Base-by-base conservation (phyloP, 192 early-diverging fungal genomes). In the Radiomyces spectabilis region DNA sequence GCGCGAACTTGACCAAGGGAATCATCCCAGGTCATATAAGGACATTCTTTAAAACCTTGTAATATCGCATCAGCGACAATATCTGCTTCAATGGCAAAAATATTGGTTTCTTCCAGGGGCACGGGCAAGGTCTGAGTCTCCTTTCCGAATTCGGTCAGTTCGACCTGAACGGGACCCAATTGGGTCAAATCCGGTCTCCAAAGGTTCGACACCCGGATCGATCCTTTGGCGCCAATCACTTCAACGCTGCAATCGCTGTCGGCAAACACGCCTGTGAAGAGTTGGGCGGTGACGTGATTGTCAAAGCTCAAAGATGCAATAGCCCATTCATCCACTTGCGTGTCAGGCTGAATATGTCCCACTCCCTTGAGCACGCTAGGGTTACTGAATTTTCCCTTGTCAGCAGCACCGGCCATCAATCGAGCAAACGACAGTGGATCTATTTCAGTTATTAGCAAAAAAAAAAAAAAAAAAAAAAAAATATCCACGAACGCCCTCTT, bases 251-350 rank as follows among this genome's bases (percentile, higher is more conserved):
- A 47, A 22, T 68, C 60, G 22, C 48, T 38, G 43, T 68, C 60
- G 2, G 60, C 43, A 53, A 57, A 54, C 2, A 68, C 33, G 22
- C 66, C 55, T 6, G 51, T 49, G 39, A 63, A 68, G 19, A 68
- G 12, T 24, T 57, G 50, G 13, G 66, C 66, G 1, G 44, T 40
- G 8, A 61, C 44, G 5, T 27, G 34, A 10, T 53, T 40, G 29
- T 56, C 46, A 34, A 68, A 68, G 2, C 19, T 21, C 18, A 68
- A 10, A 34, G 38, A 52, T 16, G 66, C 66, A 32, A 46, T 57
- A 2, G 66, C 34, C 55, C 56, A 68, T 37, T 68, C 66, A 54
- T 68, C 66, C 8, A 68, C 66, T 27, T 68, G 51, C 9, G 59
- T 62, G 16, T 55, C 44, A 1, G 41, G 7, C 32, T 46, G 51